These are phyloP conservation scores for Lentinula sp. DNA, from an alignment of 768 basidiomycete genomes.

Conservation along the genomic window DNA sequence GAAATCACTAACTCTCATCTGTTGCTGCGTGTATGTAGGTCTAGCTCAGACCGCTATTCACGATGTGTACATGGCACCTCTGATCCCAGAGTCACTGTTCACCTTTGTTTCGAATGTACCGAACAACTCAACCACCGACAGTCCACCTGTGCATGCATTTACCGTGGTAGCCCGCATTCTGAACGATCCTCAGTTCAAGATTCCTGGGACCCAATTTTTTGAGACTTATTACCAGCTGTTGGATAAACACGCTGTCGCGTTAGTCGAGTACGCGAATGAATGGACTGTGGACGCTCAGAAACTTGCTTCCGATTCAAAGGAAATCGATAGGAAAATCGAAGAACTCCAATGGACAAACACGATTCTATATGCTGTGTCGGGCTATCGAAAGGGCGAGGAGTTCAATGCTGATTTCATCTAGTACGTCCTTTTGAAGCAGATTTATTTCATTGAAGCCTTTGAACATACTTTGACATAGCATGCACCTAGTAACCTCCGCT, in stretches of 20 bases:
- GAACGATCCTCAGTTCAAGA: conserved; percentile 28
- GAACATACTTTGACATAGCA: conserved; percentile 27
- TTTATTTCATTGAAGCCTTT: conserved; percentile 1
- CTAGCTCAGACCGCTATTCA: conserved; percentile 54
- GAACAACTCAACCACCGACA: neutral
- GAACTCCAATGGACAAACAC: conserved; percentile 54
- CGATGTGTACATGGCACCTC: conserved; percentile 23
- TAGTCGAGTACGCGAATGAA: conserved; percentile 33
- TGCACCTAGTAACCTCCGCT: conserved; percentile 63
- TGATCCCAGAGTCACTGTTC: conserved; percentile 25
- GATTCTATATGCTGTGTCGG: conserved; percentile 51
- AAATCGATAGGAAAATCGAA: conserved; percentile 50
- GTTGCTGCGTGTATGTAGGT: conserved; percentile 25
- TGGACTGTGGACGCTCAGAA: conserved; percentile 33
- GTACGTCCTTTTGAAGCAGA: conserved; percentile 22
- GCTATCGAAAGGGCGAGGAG: conserved; percentile 30
- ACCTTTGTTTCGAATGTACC: neutral
- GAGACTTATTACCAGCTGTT: conserved; percentile 10
- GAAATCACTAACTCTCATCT: no score
- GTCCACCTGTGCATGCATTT: neutral
- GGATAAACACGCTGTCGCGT: conserved; percentile 26
- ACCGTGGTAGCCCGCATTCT: conserved; percentile 27
- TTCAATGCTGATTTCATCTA: conserved; percentile 52
- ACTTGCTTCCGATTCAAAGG: conserved; percentile 20
- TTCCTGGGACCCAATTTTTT: conserved; percentile 14